These are phyloP conservation scores for Nemania abortiva DNA, from an alignment of 2,329 filamentous ascomycete species.

Conservation along the genomic window DNA sequence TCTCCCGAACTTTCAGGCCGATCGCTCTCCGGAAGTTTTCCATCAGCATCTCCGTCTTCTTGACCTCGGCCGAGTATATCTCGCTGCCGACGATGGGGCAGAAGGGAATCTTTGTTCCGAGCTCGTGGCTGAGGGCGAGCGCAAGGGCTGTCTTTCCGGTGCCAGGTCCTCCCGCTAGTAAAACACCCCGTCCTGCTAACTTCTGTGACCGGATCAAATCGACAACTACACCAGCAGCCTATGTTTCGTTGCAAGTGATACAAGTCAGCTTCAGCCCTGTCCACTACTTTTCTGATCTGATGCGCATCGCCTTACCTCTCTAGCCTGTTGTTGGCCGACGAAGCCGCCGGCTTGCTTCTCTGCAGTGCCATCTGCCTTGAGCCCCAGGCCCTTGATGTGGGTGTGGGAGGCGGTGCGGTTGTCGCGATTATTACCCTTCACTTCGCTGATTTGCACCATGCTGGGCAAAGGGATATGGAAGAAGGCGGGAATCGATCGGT, in stretches of 20 bases:
- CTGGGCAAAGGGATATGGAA: slow-evolving; percentile 52
- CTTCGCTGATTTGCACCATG: slow-evolving; percentile 93
- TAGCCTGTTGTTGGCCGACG: slow-evolving; percentile 86
- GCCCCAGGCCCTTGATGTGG: slow-evolving; percentile 94
- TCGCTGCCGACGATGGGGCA: slow-evolving; percentile 98
- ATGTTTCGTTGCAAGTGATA: slow-evolving; percentile 13
- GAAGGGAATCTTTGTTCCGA: slow-evolving; percentile 98
- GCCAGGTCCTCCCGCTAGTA: slow-evolving; percentile 93
- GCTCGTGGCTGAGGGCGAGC: slow-evolving; percentile 93
- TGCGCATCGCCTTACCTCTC: slow-evolving; percentile 74
- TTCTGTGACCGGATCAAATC: slow-evolving; percentile 96
- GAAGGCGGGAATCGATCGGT: neutral
- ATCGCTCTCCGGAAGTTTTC: slow-evolving; percentile 98
- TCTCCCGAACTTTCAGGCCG: slow-evolving; percentile 95
- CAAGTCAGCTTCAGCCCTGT: slow-evolving; percentile 38
- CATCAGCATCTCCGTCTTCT: slow-evolving; percentile 99
- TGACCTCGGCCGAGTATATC: slow-evolving; percentile 97
- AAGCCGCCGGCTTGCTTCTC: slow-evolving; percentile 86
- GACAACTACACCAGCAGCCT: slow-evolving; percentile 96
- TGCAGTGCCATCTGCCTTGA: slow-evolving; percentile 86
- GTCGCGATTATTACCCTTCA: slow-evolving; percentile 93
- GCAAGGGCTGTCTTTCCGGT: slow-evolving; percentile 98
- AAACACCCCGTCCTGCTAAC: slow-evolving; percentile 94
- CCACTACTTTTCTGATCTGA: slow-evolving; percentile 3
- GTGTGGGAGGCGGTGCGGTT: slow-evolving; percentile 97